Base-by-base conservation (phyloP, 2,329 filamentous ascomycete genomes). In the Venturia pyrina region DNA sequence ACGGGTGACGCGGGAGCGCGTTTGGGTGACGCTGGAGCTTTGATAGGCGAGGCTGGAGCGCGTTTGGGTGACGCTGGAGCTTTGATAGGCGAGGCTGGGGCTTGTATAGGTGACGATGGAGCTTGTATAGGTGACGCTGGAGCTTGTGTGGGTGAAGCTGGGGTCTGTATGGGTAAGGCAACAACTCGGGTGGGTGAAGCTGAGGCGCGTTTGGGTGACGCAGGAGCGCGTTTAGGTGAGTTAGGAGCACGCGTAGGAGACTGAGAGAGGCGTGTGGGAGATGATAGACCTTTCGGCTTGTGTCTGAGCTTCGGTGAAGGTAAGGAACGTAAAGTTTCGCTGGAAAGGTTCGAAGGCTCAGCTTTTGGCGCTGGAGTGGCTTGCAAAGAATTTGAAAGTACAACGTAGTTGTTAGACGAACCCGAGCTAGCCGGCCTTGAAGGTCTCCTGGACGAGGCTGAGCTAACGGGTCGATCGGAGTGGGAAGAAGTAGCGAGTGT, bases 381-480 rank as follows among this genome's bases (percentile, higher is more conserved):
- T 5, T 59, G 53, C 15, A 32, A n/a, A 32, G 53, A 37, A 37
- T n/a, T 59, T 15, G 28, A 21, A 59, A 59, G 7, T 32, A 66
- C 48, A n/a, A 34, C 24, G 61, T 46, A 57, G 46, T 66, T 64
- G 5, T 24, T 44, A 11, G 65, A 65, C 5, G 63, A 65, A 28
- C 32, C 19, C 48, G 63, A 60, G 40, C 50, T 64, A 15, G 50
- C n/a, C 19, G 34, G 63, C 17, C 43, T 37, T 73, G 71, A 62
- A 72, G 69, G 68, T 70, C 69, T 73, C 71, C 70, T 64, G 70
- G 69, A 59, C 53, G 53, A 59, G 53, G 53, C 53, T 37, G 53
- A n/a, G 53, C 28, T 59, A 32, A 37, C 32, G 11, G 53, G 53
- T 21, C 28, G 53, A 65, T 74, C 71, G 34, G 71, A 66, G 46